These are phyloP conservation scores for fission yeast (Schizosaccharomyces pombe) DNA, from an alignment of 805 yeast species.

Conservation along the genomic window DNA sequence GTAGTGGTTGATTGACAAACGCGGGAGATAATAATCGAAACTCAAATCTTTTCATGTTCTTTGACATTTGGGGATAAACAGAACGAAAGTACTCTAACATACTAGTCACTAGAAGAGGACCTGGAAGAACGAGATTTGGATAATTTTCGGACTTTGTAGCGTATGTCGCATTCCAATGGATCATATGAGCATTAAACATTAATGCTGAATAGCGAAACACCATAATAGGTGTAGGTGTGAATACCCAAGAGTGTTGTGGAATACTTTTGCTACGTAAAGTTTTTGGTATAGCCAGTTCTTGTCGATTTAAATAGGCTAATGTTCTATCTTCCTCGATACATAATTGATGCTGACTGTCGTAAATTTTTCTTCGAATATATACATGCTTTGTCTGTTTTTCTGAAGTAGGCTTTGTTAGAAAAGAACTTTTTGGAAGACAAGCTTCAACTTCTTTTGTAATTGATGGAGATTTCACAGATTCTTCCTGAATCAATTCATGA, in stretches of 20 bases:
- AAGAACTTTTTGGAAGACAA: too few relatives aligned
- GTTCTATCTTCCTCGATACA: neutral
- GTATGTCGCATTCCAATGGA: slow-evolving; percentile 42
- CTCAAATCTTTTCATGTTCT: neutral
- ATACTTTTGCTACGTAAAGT: neutral
- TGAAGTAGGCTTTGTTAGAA: too few relatives aligned
- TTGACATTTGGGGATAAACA: neutral
- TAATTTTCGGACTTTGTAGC: neutral
- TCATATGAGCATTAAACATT: slow-evolving; percentile 61
- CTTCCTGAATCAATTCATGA: neutral
- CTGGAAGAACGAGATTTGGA: neutral
- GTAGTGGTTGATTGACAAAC: neutral
- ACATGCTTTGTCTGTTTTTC: neutral
- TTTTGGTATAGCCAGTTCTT: neutral
- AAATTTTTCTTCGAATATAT: neutral
- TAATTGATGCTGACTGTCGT: neutral
- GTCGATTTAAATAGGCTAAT: neutral
- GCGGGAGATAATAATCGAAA: neutral
- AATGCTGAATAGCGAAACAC: slow-evolving; percentile 33
- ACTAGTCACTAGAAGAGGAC: neutral
- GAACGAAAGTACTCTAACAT: neutral
- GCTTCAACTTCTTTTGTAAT: too few relatives aligned
- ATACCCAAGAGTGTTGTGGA: neutral
- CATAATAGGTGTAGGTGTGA: slow-evolving; percentile 8
- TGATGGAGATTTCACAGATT: too few relatives aligned